Conservation (phyloP, 257 asterid species). For the Solanum okadae region DNA sequence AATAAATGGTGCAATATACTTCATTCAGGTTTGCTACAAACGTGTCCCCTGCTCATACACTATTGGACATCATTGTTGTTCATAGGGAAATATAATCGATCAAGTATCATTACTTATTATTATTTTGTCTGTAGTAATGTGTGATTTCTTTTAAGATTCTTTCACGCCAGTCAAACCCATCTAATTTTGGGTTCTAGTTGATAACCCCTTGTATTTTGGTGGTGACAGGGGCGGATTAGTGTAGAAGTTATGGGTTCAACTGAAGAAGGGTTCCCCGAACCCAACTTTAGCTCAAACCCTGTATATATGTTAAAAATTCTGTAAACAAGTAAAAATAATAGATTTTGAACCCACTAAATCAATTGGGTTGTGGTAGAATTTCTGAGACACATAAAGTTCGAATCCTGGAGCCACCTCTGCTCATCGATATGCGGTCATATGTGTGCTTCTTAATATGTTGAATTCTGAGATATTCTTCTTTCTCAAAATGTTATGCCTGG, state of each 20-base stretch:
- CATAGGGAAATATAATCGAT: not conserved
- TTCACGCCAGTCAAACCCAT: not conserved
- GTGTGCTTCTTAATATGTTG: not conserved
- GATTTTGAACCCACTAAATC: not conserved
- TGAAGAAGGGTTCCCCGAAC: not conserved
- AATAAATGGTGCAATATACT: conserved; percentile 57
- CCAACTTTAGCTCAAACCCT: not conserved
- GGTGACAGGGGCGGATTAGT: not conserved
- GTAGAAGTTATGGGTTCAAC: not conserved
- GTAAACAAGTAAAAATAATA: not conserved
- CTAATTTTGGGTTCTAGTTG: not conserved
- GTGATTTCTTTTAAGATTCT: not conserved
- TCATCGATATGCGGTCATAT: not conserved
- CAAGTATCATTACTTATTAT: not conserved
- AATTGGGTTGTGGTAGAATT: not conserved
- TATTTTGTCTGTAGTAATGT: not conserved
- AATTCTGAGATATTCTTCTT: not conserved
- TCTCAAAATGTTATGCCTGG: not conserved
- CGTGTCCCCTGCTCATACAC: not conserved
- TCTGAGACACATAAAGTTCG: not conserved
- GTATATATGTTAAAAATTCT: not conserved
- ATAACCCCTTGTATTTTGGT: not conserved
- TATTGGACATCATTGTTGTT: not conserved
- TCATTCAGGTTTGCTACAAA: conserved; percentile 60
- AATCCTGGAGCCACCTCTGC: not conserved